Evolutionary conservation across 495 filamentous ascomycete genomes (phyloP), one percentile per base, ranked within the genome.

Genomic region (Neurospora sp.): DNA sequence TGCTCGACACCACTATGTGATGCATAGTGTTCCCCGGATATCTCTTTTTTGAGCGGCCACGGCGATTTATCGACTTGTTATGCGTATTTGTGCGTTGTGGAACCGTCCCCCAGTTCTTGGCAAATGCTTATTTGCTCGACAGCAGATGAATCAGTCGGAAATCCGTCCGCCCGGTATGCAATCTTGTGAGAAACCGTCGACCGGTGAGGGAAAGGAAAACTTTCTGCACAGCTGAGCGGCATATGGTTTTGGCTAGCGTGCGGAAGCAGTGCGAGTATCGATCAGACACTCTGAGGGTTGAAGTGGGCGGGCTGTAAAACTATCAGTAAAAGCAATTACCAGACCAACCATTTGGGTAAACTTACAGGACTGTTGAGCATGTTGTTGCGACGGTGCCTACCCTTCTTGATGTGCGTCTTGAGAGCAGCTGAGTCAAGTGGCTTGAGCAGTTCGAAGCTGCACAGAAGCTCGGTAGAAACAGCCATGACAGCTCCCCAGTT

Each of bases 401-500:
- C 93, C 84, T 97, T 98, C 88, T 99, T 99, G 84, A 99, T 99
- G 80, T 98, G 96, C 76, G 91, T 97, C 87, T 99, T 99, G 75
- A 99, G 83, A 41, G 94, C 95, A 71, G 92, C 93, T n/a, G 94
- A 97, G 81, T 99, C 96, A 76, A 99, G 84, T 16, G 96, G 96
- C 78, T 99, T 99, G 74, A 99, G 85, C 22, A 98, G 84, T 82
- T 99, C 96, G 81, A 99, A 99, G 81, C 94, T 97, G 83, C 96
- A 99, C 8, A 99, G 88, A 53, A 99, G 84, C 81, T 98, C 95
- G 12, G 88, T 88, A 1, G 93, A 97, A 16, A 99, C 96, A 10
- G 94, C 97, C 96, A 99, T 99, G 73, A 98, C 94, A 61, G 96
- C 96, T 18, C 96, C 96, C 93, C 96, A 98, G 72, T 99, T 99